These are phyloP conservation scores for Collybia mongolica DNA, from an alignment of 768 basidiomycete species.

Conservation along the genomic window DNA sequence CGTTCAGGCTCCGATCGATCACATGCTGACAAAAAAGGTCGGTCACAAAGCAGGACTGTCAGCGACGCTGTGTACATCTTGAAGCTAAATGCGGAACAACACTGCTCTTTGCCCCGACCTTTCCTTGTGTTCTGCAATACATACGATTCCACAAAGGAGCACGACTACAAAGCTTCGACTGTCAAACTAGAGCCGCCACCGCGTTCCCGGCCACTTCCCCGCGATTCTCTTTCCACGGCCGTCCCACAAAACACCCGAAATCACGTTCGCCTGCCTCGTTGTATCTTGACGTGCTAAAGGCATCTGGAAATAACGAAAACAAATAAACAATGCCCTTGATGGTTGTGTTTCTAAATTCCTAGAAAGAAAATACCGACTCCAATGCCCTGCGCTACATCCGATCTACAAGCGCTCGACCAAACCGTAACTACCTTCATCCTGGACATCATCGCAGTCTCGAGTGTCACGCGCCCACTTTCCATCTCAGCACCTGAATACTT, in stretches of 20 bases:
- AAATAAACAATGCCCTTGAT: constrained; percentile 1
- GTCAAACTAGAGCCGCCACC: no score
- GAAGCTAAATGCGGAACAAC: no score
- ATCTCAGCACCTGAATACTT: no score
- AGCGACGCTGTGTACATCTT: no score
- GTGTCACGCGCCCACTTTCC: no score
- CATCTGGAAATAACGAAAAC: constrained; percentile 6
- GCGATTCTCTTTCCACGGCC: neutral
- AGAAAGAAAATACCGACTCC: neutral
- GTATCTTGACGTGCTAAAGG: neutral
- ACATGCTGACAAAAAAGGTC: neutral
- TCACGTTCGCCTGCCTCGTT: neutral
- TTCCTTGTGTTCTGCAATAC: no score
- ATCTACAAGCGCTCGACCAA: neutral
- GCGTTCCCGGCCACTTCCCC: neutral
- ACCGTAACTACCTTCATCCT: no score
- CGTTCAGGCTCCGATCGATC: constrained; percentile 3
- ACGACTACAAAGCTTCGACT: no score
- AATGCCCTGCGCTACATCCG: neutral
- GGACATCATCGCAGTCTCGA: no score
- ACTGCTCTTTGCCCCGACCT: neutral
- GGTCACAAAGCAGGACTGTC: neutral
- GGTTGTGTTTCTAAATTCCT: neutral
- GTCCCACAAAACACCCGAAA: neutral
- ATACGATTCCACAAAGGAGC: no score